Evolutionary conservation across 257 asterid species (phyloP).

Genomic region (Solanum virginianum): DNA sequence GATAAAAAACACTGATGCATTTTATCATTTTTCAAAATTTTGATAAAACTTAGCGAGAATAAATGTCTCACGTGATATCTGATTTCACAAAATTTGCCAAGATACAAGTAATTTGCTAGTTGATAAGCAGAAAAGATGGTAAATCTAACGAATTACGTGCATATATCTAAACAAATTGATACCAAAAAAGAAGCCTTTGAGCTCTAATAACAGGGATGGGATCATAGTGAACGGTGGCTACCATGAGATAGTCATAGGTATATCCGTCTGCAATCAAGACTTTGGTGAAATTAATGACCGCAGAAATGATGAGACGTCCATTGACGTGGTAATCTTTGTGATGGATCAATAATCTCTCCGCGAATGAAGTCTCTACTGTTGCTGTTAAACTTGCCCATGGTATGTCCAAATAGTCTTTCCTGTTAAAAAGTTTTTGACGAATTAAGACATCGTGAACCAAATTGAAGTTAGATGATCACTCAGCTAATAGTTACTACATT

Average conservation of each 20-base stretch:
- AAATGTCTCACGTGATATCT: background rate
- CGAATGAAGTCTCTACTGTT: slow-evolving; percentile 65
- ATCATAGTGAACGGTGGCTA: slow-evolving; percentile 72
- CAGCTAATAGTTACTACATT: background rate
- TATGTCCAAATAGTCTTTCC: slow-evolving; percentile 85
- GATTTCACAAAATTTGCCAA: background rate
- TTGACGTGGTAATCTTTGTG: slow-evolving; percentile 74
- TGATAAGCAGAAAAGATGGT: too few species aligned
- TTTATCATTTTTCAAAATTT: background rate
- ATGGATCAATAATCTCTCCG: slow-evolving; percentile 55
- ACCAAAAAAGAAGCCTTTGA: too few species aligned
- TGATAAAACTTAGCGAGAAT: background rate
- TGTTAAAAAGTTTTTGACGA: slow-evolving; percentile 1
- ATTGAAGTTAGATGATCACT: too few species aligned
- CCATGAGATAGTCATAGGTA: slow-evolving; percentile 62
- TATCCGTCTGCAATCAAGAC: slow-evolving; percentile 57
- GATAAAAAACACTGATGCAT: background rate
- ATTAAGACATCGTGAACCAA: background rate
- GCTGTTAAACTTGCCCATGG: slow-evolving; percentile 82
- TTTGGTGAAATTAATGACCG: slow-evolving; percentile 41
- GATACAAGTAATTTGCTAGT: too few species aligned
- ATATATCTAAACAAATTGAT: too few species aligned
- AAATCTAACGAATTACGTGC: background rate
- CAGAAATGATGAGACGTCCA: slow-evolving; percentile 51
- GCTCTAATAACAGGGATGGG: background rate